phyloP scores from a whole-genome alignment of 306 rosid species.

The Carpinus fangiana region DNA sequence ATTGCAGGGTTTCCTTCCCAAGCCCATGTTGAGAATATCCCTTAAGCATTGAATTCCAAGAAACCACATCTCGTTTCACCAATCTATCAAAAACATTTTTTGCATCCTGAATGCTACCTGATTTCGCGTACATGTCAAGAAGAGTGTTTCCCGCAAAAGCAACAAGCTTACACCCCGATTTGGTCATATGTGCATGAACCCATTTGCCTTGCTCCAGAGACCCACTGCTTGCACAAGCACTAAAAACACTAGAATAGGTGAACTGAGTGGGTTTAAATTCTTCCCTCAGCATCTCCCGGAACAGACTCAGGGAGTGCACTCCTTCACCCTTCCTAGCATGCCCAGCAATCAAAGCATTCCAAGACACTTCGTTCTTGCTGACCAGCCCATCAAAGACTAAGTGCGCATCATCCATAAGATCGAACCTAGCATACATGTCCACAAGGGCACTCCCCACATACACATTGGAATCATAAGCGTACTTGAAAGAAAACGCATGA shows the following conservation, averaged over 20 bases:
- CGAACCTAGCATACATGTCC: conserved; percentile 41
- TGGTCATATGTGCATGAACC: conserved; percentile 41
- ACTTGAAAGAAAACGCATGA: conserved; percentile 33
- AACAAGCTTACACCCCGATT: conserved; percentile 27
- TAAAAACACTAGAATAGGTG: conserved; percentile 35
- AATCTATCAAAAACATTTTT: conserved; percentile 30
- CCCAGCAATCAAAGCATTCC: conserved; percentile 42
- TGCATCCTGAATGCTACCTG: conserved; percentile 40
- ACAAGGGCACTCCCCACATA: conserved; percentile 40
- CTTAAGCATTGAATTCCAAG: conserved; percentile 39
- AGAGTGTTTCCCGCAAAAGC: conserved; percentile 39
- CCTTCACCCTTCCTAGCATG: conserved; percentile 34
- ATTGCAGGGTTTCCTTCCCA: conserved; percentile 28
- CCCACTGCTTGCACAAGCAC: conserved; percentile 35
- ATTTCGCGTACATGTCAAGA: conserved; percentile 41
- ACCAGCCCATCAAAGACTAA: conserved; percentile 24
- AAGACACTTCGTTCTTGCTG: conserved; percentile 40
- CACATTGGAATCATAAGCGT: conserved; percentile 32
- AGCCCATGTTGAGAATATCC: conserved; percentile 42
- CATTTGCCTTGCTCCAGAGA: conserved; percentile 42
- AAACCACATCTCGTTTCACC: conserved; percentile 30
- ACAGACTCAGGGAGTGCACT: conserved; percentile 27
- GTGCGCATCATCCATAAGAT: conserved; percentile 28
- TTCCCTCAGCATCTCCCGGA: conserved; percentile 29
- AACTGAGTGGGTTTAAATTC: conserved; percentile 31